Evolutionary conservation across 352 stramenopile species (phyloP), one percentile per base, ranked within the genome.

Genomic region (Pythium periplocum): DNA sequence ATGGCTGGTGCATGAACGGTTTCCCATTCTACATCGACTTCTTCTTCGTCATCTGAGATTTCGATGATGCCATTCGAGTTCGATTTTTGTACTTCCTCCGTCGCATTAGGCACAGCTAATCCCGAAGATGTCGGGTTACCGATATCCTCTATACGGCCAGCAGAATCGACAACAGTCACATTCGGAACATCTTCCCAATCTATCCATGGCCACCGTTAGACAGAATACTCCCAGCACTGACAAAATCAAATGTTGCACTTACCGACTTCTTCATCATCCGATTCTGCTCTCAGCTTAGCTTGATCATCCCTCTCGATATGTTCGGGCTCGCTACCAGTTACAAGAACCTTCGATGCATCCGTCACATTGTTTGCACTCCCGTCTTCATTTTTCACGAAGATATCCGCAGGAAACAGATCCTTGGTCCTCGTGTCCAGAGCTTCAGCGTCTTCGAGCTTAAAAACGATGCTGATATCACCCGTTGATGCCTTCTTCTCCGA

Each of bases 381-480:
- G 26, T 3, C n/a, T 48, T 26, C 55, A 6, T 11, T 31, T 31
- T 51, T 37, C 17, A 64, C 56, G 35, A 69, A 63, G 37, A 66
- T 47, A 10, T 65, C 78, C 5, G 51, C 55, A 10, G 65, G 59
- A 39, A 90, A 78, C 12, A 85, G 37, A 9, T 65, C 53, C 38
- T 65, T 57, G 46, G 54, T 66, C 53, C 59, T 61, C 33, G 53
- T 41, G 30, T 64, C 51, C 6, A 58, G 30, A 2, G 39, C 33
- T 11, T 63, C 53, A 4, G 73, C 32, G 7, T 87, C 75, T 6
- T 82, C 72, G 32, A 55, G 34, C 12, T 84, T 80, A 54, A 87
- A 64, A 5, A 68, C 61, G 41, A 87, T 71, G 9, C 55, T 73
- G 4, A 87, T 59, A 6, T 26, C 43, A 6, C 0, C 17, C 11